A percentile compares a stretch with the other conserved stretches of the same genome.
phyloP scores from a whole-genome alignment of 2,329 filamentous ascomycete species.

The Aspergillus pseudotamarii region DNA sequence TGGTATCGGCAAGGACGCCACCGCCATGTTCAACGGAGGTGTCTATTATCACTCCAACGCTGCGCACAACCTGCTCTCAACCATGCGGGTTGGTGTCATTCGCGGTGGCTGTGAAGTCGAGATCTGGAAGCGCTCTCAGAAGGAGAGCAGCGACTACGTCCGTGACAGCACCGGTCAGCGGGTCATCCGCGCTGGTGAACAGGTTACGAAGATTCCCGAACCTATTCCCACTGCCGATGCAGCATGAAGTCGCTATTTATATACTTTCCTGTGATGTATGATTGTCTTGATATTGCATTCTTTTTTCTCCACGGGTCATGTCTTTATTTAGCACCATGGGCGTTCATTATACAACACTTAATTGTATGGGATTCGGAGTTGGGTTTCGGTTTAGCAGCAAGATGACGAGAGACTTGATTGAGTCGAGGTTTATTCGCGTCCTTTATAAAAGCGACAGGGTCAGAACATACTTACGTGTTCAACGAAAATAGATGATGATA shows the following conservation, averaged over 20 bases:
- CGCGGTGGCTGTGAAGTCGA: constrained; percentile 86
- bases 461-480: background rate
- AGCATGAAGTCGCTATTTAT: constrained; percentile 49
- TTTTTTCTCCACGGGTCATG: constrained; percentile 17
- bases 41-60: constrained; percentile 90
- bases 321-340: constrained; percentile 28
- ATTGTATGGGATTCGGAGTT: constrained; percentile 23
- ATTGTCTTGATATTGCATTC: constrained; percentile 12
- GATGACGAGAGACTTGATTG: background rate
- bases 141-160: constrained; percentile 74
- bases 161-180: constrained; percentile 80
- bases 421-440: background rate
- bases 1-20: constrained; percentile 83
- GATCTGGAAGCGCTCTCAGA: constrained; percentile 87
- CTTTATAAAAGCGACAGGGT: constrained; percentile 1
- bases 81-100: constrained; percentile 85
- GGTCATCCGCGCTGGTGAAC: constrained; percentile 81
- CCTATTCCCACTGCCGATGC: constrained; percentile 83
- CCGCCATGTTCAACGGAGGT: constrained; percentile 88
- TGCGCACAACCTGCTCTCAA: constrained; percentile 84
- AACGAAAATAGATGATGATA: constrained; percentile 9
- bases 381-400: background rate
- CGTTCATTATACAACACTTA: constrained; percentile 18
- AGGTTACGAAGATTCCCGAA: constrained; percentile 80
- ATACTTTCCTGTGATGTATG: constrained; percentile 11